These are phyloP conservation scores for Quercus alba DNA, from an alignment of 306 rosid genomes.

Conservation along the genomic window DNA sequence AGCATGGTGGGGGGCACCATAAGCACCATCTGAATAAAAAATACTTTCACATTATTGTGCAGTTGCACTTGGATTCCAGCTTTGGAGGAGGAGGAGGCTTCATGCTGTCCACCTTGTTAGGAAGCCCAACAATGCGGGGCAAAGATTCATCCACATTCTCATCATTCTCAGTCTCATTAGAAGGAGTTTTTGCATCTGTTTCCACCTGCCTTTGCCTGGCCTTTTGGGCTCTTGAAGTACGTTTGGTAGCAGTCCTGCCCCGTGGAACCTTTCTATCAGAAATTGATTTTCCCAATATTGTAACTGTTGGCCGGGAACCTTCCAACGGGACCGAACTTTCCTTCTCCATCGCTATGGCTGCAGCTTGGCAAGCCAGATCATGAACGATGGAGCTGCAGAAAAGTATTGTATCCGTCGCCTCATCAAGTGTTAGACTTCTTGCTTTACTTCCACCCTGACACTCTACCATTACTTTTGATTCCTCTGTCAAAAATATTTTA, in stretches of 20 bases:
- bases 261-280: conserved; percentile 49
- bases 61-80: conserved; percentile 94
- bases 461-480: conserved; percentile 72
- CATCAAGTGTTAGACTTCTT: conserved; percentile 88
- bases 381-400: conserved; percentile 95
- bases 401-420: conserved; percentile 91
- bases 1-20: conserved; percentile 15
- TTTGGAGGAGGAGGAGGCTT: conserved; percentile 67
- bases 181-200: conserved; percentile 42
- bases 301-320: conserved; percentile 69
- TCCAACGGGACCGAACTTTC: conserved; percentile 53
- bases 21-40: conserved; percentile 23
- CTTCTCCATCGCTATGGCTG: conserved; percentile 73
- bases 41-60: conserved; percentile 80
- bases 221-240: conserved; percentile 55
- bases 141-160: conserved; percentile 58
- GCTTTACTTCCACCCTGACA: conserved; percentile 54
- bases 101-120: conserved; percentile 64
- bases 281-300: conserved; percentile 65
- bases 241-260: conserved; percentile 42
- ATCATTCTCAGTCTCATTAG: conserved; percentile 38
- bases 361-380: conserved; percentile 84
- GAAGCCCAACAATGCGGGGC: conserved; percentile 51
- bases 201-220: conserved; percentile 50
- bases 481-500: conserved; percentile 43